phyloP scores from a whole-genome alignment of 305 asterid genomes.

The Andrographis paniculata region DNA sequence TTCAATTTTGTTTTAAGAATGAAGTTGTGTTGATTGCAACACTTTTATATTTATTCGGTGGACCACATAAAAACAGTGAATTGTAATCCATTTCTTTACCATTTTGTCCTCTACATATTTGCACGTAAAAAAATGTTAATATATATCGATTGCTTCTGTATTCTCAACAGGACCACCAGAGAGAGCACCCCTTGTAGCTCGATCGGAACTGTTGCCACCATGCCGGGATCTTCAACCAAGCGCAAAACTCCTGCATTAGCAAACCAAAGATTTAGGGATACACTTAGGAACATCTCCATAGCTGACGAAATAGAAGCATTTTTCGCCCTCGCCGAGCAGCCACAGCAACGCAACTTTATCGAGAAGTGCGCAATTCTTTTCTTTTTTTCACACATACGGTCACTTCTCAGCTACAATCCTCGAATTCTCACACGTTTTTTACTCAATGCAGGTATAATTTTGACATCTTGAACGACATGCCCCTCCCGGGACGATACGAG shows the following conservation, averaged over 20 bases:
- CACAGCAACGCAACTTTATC: slow-evolving; percentile 42
- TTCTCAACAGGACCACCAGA: slow-evolving; percentile 44
- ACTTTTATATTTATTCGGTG: too few relatives aligned
- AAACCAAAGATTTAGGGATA: slow-evolving; percentile 26
- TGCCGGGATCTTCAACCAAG: slow-evolving; percentile 58
- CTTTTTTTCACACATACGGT: background rate
- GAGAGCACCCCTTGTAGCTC: slow-evolving; percentile 64
- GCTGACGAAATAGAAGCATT: slow-evolving; percentile 56
- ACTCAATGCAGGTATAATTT: slow-evolving; percentile 60
- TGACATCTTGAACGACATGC: slow-evolving; percentile 38
- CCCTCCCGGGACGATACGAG: slow-evolving; percentile 57
- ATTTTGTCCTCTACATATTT: slow-evolving; percentile 8
- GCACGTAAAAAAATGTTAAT: background rate
- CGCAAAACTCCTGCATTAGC: slow-evolving; percentile 22
- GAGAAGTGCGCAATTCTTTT: slow-evolving; percentile 38
- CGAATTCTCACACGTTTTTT: background rate
- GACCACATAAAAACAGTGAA: too few relatives aligned
- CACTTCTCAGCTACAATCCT: background rate
- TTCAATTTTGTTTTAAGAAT: too few relatives aligned
- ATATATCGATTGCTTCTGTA: background rate
- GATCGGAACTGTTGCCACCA: slow-evolving; percentile 30
- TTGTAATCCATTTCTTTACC: slow-evolving; percentile 4
- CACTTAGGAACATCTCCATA: slow-evolving; percentile 33
- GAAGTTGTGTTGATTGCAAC: too few relatives aligned
- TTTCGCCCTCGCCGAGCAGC: slow-evolving; percentile 47